Percentiles rank a stretch among this genome's conserved stretches.
phyloP scores from a whole-genome alignment of 352 stramenopile genomes.

The Phytopythium montanum region DNA sequence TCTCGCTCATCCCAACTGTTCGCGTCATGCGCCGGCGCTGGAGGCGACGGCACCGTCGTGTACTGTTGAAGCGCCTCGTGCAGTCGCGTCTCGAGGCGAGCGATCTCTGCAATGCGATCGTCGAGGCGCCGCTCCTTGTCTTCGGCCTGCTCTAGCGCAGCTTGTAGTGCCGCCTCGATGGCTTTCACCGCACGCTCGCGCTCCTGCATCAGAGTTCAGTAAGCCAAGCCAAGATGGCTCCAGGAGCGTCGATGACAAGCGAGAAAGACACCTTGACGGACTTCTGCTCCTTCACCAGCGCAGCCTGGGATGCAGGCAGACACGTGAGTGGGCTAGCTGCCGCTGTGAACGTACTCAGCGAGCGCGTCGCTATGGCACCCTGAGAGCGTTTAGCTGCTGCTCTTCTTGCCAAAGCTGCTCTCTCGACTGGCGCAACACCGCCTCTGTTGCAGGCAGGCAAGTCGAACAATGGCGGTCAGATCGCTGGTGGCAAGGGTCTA shows the following conservation, averaged over 20 bases:
- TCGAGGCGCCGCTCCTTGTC: conserved; percentile 37
- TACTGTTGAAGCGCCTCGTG: conserved; percentile 33
- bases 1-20: conserved; percentile 19
- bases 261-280: conserved; percentile 21
- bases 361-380: conserved; percentile 12
- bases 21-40: background rate
- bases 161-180: conserved; percentile 29
- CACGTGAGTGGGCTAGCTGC: background rate
- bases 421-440: conserved; percentile 16
- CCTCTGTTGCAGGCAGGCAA: background rate
- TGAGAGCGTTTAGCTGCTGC: conserved; percentile 23
- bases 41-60: background rate
- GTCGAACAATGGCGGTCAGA: background rate
- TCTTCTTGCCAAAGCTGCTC: conserved; percentile 29
- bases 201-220: conserved; percentile 13
- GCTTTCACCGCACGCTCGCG: conserved; percentile 29
- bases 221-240: background rate
- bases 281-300: conserved; percentile 27
- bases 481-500: background rate
- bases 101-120: conserved; percentile 33
- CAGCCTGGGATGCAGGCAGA: conserved; percentile 12
- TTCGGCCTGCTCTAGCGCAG: conserved; percentile 21
- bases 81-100: conserved; percentile 34
- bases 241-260: background rate
- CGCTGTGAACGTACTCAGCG: background rate